A percentile compares a stretch with the other conserved stretches of the same genome.
These are phyloP conservation scores for Tylopilus balloui DNA, from an alignment of 768 basidiomycete species.

Conservation along the genomic window DNA sequence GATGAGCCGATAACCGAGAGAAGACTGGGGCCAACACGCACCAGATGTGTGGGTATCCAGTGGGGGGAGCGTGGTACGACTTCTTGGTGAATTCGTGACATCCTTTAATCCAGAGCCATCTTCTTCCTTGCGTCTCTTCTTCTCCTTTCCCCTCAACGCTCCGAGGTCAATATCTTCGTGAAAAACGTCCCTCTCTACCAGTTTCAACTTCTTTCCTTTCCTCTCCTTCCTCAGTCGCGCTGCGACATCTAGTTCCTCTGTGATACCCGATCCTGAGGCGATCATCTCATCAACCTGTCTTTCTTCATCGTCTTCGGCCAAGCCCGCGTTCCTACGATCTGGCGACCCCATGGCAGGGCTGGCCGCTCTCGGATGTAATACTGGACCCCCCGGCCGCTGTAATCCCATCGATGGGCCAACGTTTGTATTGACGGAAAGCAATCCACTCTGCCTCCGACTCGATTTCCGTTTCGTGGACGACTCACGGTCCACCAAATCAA, in stretches of 20 bases:
- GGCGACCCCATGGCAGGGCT: slow-evolving; percentile 71
- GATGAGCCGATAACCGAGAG: slow-evolving; percentile 5
- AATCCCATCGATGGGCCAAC: slow-evolving; percentile 27
- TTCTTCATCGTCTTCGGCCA: slow-evolving; percentile 57
- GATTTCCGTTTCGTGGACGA: slow-evolving; percentile 26
- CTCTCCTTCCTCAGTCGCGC: slow-evolving; percentile 43
- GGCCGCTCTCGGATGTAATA: slow-evolving; percentile 51
- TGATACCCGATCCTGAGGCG: slow-evolving; percentile 7
- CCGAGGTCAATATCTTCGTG: slow-evolving; percentile 24
- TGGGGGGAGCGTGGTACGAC: slow-evolving; percentile 32
- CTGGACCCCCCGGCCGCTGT: slow-evolving; percentile 29
- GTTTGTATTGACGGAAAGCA: slow-evolving; percentile 42
- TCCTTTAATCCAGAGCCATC: slow-evolving; percentile 49
- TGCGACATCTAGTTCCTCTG: slow-evolving; percentile 17
- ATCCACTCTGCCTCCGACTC: slow-evolving; percentile 44
- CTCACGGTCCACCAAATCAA: slow-evolving; percentile 34
- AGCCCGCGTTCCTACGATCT: slow-evolving; percentile 47
- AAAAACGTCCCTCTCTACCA: slow-evolving; percentile 16
- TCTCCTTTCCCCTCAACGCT: slow-evolving; percentile 34
- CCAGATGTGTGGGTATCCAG: slow-evolving; percentile 37
- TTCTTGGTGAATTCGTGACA: slow-evolving; percentile 54
- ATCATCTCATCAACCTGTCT: slow-evolving; percentile 33
- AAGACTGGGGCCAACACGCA: slow-evolving; percentile 18
- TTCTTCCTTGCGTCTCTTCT: slow-evolving; percentile 36
- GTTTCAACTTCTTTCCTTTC: slow-evolving; percentile 28